Conservation (phyloP, 2,329 filamentous ascomycete species). For the Cladophialophora immunda region DNA sequence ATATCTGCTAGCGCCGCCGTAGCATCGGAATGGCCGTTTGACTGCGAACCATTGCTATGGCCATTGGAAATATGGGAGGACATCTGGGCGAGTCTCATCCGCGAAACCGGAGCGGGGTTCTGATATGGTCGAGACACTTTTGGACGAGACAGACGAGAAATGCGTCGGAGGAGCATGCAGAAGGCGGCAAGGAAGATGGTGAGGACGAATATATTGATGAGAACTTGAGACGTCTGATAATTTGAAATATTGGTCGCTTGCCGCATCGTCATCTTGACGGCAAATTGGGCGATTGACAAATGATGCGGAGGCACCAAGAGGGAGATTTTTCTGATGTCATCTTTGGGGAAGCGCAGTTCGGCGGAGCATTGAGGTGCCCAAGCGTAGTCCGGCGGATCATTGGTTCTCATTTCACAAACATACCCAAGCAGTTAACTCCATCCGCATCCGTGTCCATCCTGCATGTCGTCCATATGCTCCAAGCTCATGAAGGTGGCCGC, state of each 20-base stretch:
- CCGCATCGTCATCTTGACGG: conserved; percentile 9
- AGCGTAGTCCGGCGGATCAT: neutral
- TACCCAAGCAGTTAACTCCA: neutral
- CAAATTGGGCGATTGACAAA: conserved; percentile 7
- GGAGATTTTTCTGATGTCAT: conserved; percentile 6
- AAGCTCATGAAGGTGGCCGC: neutral
- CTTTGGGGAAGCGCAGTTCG: neutral
- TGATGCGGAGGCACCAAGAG: neutral
- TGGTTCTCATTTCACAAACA: neutral
- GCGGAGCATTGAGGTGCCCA: neutral
- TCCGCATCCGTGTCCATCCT: neutral
- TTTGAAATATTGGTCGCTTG: neutral
- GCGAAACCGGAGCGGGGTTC: conserved; percentile 32
- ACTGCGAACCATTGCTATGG: conserved; percentile 14
- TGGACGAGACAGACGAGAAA: conserved; percentile 27
- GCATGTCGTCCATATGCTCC: neutral
- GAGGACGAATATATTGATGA: conserved; percentile 14
- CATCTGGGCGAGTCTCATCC: conserved; percentile 56
- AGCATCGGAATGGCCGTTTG: conserved; percentile 27
- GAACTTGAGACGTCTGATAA: neutral
- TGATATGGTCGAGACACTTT: conserved; percentile 1
- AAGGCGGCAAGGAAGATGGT: conserved; percentile 21
- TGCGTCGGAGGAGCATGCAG: conserved; percentile 33
- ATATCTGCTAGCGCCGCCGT: conserved; percentile 55
- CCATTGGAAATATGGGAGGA: conserved; percentile 50